These are phyloP conservation scores for Lasiodiplodia citricola DNA, from an alignment of 2,329 filamentous ascomycete species.

Conservation along the genomic window DNA sequence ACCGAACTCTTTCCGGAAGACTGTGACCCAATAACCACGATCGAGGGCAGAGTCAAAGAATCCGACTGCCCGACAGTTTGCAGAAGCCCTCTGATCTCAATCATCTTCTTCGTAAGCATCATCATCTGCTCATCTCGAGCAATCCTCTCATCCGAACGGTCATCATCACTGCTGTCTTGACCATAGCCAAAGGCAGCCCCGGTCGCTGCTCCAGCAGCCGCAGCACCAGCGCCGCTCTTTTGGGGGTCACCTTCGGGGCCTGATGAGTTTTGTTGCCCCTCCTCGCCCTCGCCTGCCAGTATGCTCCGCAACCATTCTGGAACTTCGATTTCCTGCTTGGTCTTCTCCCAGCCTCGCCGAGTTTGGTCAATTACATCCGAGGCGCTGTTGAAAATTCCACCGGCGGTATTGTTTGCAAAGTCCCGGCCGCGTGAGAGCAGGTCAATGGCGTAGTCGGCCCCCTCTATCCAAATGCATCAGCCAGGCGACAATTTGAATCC, in stretches of 20 bases:
- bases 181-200: constrained; percentile 82
- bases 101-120: constrained; percentile 99
- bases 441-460: constrained; percentile 78
- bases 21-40: constrained; percentile 98
- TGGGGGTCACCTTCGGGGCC: constrained; percentile 55
- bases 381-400: constrained; percentile 71
- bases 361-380: constrained; percentile 81
- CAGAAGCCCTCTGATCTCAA: constrained; percentile 92
- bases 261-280: constrained; percentile 41
- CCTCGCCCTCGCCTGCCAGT: constrained; percentile 52
- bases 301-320: constrained; percentile 81
- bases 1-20: constrained; percentile 99
- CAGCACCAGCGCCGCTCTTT: constrained; percentile 58
- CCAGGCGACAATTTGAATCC: background rate
- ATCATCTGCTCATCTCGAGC: constrained; percentile 98
- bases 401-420: constrained; percentile 70
- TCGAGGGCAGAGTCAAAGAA: constrained; percentile 86
- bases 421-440: constrained; percentile 75
- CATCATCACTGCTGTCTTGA: constrained; percentile 68
- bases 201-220: constrained; percentile 71
- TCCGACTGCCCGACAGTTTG: constrained; percentile 92
- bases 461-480: constrained; percentile 61
- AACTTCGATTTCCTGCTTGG: constrained; percentile 76
- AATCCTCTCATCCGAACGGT: constrained; percentile 66
- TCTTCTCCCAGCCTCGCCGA: constrained; percentile 79